Evolutionary conservation across 2,329 filamentous ascomycete genomes (phyloP).

Genomic region (Alternaria sp.): DNA sequence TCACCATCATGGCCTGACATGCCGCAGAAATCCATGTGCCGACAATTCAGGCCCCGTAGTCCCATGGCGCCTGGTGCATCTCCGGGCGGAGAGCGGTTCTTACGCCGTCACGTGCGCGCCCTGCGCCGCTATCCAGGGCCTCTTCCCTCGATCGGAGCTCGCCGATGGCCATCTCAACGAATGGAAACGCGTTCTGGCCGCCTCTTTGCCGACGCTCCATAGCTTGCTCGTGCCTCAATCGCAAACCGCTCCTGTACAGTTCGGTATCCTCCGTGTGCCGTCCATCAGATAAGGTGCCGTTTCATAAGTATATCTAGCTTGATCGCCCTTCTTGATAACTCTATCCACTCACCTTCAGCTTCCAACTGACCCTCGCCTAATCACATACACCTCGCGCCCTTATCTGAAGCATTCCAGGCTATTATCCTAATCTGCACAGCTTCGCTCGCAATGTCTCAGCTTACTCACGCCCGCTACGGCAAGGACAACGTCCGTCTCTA

Average conservation of each 20-base stretch:
- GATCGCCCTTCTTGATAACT: constrained; percentile 21
- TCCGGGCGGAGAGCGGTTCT: constrained; percentile 14
- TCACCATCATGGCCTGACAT: constrained; percentile 36
- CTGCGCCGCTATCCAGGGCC: constrained; percentile 23
- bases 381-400: background rate
- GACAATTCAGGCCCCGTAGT: constrained; percentile 9
- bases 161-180: constrained; percentile 43
- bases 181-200: constrained; percentile 31
- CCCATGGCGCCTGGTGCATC: constrained; percentile 13
- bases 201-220: constrained; percentile 27
- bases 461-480: constrained; percentile 73
- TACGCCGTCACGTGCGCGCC: constrained; percentile 31
- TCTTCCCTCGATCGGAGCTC: constrained; percentile 37
- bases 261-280: constrained; percentile 42
- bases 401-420: background rate
- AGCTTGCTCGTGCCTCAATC: constrained; percentile 26
- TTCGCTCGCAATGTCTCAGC: constrained; percentile 51
- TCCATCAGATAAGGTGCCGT: constrained; percentile 38
- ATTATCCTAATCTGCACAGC: background rate
- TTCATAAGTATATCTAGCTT: constrained; percentile 37
- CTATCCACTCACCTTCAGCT: constrained; percentile 13
- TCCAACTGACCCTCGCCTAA: constrained; percentile 6
- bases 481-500: constrained; percentile 99
- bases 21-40: constrained; percentile 19
- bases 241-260: constrained; percentile 28